Conservation (phyloP, 495 filamentous ascomycete genomes). For the Amphirosellinia nigrospora region DNA sequence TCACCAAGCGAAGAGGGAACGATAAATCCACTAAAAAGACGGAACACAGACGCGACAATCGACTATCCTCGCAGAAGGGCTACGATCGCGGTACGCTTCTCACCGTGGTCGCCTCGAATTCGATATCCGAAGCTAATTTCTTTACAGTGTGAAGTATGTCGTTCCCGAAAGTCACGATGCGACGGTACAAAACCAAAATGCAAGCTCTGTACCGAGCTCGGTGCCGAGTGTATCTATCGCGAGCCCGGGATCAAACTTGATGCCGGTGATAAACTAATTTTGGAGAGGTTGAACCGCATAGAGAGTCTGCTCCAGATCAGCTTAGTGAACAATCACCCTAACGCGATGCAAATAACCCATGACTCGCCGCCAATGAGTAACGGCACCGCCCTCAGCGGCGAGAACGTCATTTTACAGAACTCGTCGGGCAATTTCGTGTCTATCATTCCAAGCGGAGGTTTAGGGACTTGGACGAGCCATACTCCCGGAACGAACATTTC, state of each 20-base stretch:
- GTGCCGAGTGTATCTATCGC: conserved; percentile 82
- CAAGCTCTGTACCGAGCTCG: conserved; percentile 79
- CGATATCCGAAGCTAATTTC: conserved; percentile 11
- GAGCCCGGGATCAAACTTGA: conserved; percentile 89
- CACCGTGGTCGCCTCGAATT: conserved; percentile 10
- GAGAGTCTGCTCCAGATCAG: conserved; percentile 77
- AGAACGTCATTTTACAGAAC: conserved; percentile 61
- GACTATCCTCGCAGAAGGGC: conserved; percentile 74
- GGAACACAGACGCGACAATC: conserved; percentile 67
- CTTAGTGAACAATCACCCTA: conserved; percentile 54
- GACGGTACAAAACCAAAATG: conserved; percentile 85
- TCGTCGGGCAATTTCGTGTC: conserved; percentile 57
- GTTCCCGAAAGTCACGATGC: conserved; percentile 81
- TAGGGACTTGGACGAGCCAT: conserved; percentile 72
- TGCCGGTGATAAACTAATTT: conserved; percentile 82
- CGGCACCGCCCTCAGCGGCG: conserved; percentile 68
- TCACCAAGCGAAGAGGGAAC: conserved; percentile 56
- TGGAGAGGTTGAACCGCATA: conserved; percentile 76
- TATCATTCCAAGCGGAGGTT: conserved; percentile 66
- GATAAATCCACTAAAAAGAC: conserved; percentile 63
- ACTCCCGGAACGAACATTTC: conserved; percentile 70
- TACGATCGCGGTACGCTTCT: conserved; percentile 70
- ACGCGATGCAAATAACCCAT: conserved; percentile 50
- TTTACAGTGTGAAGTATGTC: conserved; percentile 80
- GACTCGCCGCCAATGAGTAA: conserved; percentile 75